Evolutionary conservation across 2,329 filamentous ascomycete species (phyloP).

Genomic region (Ascochyta koolunga): DNA sequence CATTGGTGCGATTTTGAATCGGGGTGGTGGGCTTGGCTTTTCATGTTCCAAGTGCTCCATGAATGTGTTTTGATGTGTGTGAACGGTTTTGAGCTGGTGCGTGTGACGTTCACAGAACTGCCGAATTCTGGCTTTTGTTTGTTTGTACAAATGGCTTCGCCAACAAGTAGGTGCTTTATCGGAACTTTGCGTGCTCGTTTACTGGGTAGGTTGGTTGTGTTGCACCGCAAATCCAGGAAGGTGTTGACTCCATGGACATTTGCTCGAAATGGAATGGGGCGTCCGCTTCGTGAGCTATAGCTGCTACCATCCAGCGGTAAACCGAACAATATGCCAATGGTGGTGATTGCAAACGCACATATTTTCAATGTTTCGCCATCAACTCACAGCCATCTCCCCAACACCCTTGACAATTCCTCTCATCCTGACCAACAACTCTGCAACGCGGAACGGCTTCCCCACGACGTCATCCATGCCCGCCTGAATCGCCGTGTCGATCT

Average conservation of each 20-base stretch:
- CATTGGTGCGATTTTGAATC: constrained; percentile 3
- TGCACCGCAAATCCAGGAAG: too few species aligned
- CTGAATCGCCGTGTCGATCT: constrained; percentile 35
- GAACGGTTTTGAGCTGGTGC: too few species aligned
- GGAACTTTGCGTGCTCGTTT: too few species aligned
- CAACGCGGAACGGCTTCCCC: constrained; percentile 71
- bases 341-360: not conserved
- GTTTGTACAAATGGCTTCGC: too few species aligned
- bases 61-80: too few species aligned
- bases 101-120: too few species aligned
- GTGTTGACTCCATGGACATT: too few species aligned
- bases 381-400: not conserved
- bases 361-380: not conserved
- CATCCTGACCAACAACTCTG: constrained; percentile 34
- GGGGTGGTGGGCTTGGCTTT: not conserved
- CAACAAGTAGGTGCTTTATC: too few species aligned
- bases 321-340: not conserved
- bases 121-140: too few species aligned
- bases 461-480: constrained; percentile 62
- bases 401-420: constrained; percentile 17
- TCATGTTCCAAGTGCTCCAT: too few species aligned
- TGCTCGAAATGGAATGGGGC: too few species aligned
- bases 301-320: not conserved
- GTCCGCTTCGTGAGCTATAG: not conserved
- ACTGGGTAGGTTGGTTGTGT: too few species aligned